Conservation (phyloP, 805 yeast genomes). For the Cephaloascus albidus region DNA sequence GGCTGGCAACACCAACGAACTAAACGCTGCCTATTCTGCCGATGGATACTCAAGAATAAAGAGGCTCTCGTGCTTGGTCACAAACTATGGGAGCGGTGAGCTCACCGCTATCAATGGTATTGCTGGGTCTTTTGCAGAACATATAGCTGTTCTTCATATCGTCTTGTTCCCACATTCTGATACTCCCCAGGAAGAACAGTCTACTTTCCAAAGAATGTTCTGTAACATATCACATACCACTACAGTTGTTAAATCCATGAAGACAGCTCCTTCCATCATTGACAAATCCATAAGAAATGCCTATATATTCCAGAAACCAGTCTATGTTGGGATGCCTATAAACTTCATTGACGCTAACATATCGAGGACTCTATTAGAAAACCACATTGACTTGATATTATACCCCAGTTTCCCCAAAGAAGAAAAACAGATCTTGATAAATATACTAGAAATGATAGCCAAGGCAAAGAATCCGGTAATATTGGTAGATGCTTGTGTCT, state of each 20-base stretch:
- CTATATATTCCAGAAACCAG: constrained; percentile 9
- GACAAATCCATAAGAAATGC: constrained; percentile 10
- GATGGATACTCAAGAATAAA: constrained; percentile 17
- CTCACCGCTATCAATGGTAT: constrained; percentile 25
- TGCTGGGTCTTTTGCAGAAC: constrained; percentile 25
- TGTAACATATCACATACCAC: constrained; percentile 5
- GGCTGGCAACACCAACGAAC: constrained; percentile 26
- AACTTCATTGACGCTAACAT: constrained; percentile 8
- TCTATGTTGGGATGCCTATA: constrained; percentile 9
- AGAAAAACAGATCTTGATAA: constrained; percentile 7
- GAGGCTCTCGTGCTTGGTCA: constrained; percentile 19
- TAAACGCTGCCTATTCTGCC: constrained; percentile 17
- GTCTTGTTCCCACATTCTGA: constrained; percentile 24
- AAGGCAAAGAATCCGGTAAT: constrained; percentile 11
- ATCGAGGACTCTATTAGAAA: constrained; percentile 4
- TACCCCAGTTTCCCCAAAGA: constrained; percentile 7
- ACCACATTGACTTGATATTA: constrained; percentile 6
- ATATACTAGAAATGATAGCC: constrained; percentile 2
- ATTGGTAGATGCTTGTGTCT: constrained; percentile 13
- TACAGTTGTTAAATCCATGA: constrained; percentile 5
- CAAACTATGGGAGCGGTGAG: constrained; percentile 26
- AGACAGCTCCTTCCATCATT: constrained; percentile 6
- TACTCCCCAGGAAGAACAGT: constrained; percentile 13
- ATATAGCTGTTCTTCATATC: constrained; percentile 23
- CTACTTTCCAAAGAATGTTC: constrained; percentile 7